Evolutionary conservation across 345 rosid genomes (phyloP), one percentile per base, ranked within the genome.

Genomic region (Gossypium thurberi): DNA sequence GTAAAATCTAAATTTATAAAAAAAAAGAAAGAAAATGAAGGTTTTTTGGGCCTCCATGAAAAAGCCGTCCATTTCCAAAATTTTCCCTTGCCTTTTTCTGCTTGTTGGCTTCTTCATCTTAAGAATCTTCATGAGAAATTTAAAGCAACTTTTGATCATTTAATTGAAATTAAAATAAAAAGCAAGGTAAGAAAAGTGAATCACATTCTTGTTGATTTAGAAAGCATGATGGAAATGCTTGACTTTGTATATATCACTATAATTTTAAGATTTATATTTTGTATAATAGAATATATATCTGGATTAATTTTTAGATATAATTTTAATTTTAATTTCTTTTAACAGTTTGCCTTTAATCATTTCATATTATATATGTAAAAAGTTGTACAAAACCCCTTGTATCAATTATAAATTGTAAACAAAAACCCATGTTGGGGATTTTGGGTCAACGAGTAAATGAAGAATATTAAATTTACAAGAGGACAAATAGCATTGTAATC

Each of bases 1-100:
- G 0, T 4, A 33, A 33, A 33, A 4, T 33, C 0, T 33, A 33
- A 33, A 33, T 33, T 33, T 33, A 4, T 33, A 4, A 33, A 33
- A 33, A 59, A 33, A 59, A 17, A 17, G 3, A 63, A 23, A 3
- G 71, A 47, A 47, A 47, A 47, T 28, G 61, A 46, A 60, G 56
- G 44, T 28, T 25, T 42, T 46, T 25, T 42, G 25, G 71, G 79
- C 77, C 69, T 20, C 21, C 68, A 42, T 28, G 53, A 26, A 25
- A 25, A 59, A 62, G 86, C 85, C 74, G 82, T 77, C 85, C 82
- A 76, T 80, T 56, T 47, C 48, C 28, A 61, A 57, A 70, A 4
- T 40, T 68, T 56, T 60, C 18, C 21, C 8, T 78, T 47, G 82
- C 58, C 71, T 6, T 67, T 74, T 79, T 64, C 79, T 73, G 23